Conservation (phyloP, 805 yeast genomes). For the Novakomyces olei region DNA sequence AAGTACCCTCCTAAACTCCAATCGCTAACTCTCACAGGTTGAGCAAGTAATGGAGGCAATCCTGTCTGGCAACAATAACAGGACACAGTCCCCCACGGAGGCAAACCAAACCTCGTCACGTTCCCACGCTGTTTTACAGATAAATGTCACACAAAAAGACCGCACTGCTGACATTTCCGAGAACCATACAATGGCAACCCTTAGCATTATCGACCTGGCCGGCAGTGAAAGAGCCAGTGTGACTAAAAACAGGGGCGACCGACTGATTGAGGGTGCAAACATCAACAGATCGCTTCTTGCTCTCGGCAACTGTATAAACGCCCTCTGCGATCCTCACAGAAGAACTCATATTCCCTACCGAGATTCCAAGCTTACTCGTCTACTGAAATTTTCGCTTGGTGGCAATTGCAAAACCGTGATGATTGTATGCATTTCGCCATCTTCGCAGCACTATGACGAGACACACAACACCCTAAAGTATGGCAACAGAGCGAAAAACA, state of each 20-base stretch:
- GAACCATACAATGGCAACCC: conserved; percentile 52
- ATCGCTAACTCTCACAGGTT: conserved; percentile 32
- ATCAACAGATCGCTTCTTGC: conserved; percentile 73
- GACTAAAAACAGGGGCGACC: conserved; percentile 59
- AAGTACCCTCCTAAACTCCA: no score
- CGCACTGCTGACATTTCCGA: conserved; percentile 42
- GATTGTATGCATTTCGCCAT: conserved; percentile 87
- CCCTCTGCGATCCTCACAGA: conserved; percentile 51
- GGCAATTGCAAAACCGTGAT: conserved; percentile 89
- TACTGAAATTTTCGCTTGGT: conserved; percentile 72
- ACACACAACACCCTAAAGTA: conserved; percentile 76
- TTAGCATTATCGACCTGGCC: conserved; percentile 77
- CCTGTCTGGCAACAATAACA: conserved; percentile 23
- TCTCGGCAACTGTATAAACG: conserved; percentile 82
- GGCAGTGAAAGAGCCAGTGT: conserved; percentile 90
- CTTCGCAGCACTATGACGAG: conserved; percentile 73
- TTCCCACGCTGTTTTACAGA: conserved; percentile 81
- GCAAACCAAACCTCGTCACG: conserved; percentile 81
- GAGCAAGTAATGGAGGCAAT: conserved; percentile 22
- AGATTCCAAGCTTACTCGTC: conserved; percentile 71
- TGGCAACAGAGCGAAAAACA: conserved; percentile 79
- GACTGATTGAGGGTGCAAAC: conserved; percentile 79
- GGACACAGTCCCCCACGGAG: conserved; percentile 72
- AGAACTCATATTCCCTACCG: conserved; percentile 69
- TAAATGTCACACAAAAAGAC: conserved; percentile 40